These are phyloP conservation scores for Arthrobotrys pseudoclavata DNA, from an alignment of 2,329 filamentous ascomycete species.

Conservation along the genomic window DNA sequence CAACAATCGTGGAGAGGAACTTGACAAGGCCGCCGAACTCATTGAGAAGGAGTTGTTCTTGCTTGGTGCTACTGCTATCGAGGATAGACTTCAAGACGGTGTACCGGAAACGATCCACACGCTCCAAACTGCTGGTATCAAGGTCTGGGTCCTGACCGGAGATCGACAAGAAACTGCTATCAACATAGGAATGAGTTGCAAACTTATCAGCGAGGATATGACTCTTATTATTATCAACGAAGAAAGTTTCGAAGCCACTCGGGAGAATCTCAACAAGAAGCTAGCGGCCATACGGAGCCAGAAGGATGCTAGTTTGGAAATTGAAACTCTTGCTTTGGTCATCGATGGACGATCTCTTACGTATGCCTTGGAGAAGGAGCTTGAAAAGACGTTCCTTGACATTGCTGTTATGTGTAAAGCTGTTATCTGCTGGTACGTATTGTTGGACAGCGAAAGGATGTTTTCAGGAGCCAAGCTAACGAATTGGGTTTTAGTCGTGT, in stretches of 20 bases:
- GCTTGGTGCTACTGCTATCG: conserved; percentile 94
- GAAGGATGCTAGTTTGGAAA: conserved; percentile 79
- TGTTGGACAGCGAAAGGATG: not conserved
- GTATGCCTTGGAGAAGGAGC: conserved; percentile 89
- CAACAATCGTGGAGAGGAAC: conserved; percentile 90
- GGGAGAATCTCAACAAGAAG: conserved; percentile 93
- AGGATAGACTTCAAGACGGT: conserved; percentile 95
- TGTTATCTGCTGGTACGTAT: conserved; percentile 84
- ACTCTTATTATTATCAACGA: conserved; percentile 97
- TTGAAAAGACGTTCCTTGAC: conserved; percentile 94
- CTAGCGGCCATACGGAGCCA: conserved; percentile 89
- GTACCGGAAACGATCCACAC: conserved; percentile 99
- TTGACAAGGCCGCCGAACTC: conserved; percentile 96
- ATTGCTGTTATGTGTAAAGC: conserved; percentile 96
- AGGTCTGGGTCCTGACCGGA: conserved; percentile 97
- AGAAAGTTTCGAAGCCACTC: conserved; percentile 80
- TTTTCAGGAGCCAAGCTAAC: conserved; percentile 43
- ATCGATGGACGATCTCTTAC: conserved; percentile 98
- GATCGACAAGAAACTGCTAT: conserved; percentile 99
- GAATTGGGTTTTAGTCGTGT: conserved; percentile 76
- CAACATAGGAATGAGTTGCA: conserved; percentile 99
- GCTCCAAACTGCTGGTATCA: conserved; percentile 95
- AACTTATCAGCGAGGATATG: conserved; percentile 98
- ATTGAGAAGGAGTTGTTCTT: conserved; percentile 93
- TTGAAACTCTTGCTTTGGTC: conserved; percentile 88